A percentile compares a stretch with the other conserved stretches of the same genome.
These are phyloP conservation scores for Lasiodiplodia hormozganensis DNA, from an alignment of 2,329 filamentous ascomycete genomes.

Conservation along the genomic window DNA sequence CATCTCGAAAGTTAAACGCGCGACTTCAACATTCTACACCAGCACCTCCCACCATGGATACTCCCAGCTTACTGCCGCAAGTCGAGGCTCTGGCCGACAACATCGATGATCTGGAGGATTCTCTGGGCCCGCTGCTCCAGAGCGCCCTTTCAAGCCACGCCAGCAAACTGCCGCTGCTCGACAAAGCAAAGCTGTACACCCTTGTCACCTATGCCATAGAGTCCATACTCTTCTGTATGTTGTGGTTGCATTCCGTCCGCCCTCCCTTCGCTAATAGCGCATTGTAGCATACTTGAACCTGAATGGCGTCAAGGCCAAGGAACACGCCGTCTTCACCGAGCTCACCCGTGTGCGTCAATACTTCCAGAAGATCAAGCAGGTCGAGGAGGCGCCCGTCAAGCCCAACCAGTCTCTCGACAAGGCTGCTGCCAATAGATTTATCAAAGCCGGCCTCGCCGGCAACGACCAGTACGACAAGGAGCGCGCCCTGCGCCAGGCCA, in stretches of 20 bases:
- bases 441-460: constrained; percentile 76
- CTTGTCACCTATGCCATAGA: constrained; percentile 88
- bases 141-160: constrained; percentile 70
- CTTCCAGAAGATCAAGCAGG: constrained; percentile 85
- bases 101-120: constrained; percentile 78
- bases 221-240: constrained; percentile 77
- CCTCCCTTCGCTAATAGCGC: constrained; percentile 44
- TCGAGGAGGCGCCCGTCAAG: constrained; percentile 68
- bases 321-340: constrained; percentile 85
- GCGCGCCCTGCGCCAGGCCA: constrained; percentile 44
- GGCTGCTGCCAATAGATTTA: constrained; percentile 78
- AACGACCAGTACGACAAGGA: constrained; percentile 55
- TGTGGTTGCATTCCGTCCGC: too few relatives aligned
- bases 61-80: constrained; percentile 67
- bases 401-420: constrained; percentile 69
- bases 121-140: constrained; percentile 73
- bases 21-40: constrained; percentile 9
- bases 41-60: constrained; percentile 54
- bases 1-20: not conserved
- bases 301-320: constrained; percentile 78
- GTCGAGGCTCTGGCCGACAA: constrained; percentile 78
- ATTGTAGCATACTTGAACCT: constrained; percentile 74
- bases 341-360: constrained; percentile 88
- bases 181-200: constrained; percentile 94
- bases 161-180: constrained; percentile 84